A percentile compares a stretch with the other conserved stretches of the same genome.
Conservation (phyloP, 345 rosid genomes). For the Aquilaria sinensis region DNA sequence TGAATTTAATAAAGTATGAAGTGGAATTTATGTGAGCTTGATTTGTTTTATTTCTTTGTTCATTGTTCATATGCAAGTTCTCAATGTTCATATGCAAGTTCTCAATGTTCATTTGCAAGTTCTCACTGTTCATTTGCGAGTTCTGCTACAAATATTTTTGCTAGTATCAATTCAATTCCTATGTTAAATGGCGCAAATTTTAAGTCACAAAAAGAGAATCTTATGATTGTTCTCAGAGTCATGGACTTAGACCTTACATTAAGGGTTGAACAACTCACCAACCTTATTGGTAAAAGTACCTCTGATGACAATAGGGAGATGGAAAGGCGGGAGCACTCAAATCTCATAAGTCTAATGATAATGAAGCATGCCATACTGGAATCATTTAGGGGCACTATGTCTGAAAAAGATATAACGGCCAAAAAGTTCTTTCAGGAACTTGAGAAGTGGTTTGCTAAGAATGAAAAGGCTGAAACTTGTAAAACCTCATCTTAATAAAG, state of each 20-base stretch:
- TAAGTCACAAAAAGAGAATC: no score
- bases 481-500: background rate
- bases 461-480: slow-evolving; percentile 6
- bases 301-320: background rate
- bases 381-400: background rate
- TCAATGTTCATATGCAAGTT: no score
- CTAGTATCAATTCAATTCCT: slow-evolving; percentile 6
- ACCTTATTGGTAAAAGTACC: background rate
- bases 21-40: background rate
- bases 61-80: background rate
- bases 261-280: no score
- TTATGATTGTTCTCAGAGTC: no score
- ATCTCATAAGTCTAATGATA: slow-evolving; percentile 3
- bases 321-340: slow-evolving; percentile 3
- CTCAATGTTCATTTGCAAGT: no score
- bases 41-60: background rate
- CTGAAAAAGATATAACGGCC: background rate
- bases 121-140: background rate
- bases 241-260: no score
- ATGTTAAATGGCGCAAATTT: no score
- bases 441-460: slow-evolving; percentile 10
- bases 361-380: background rate
- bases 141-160: background rate
- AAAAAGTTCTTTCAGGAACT: background rate
- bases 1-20: background rate